Conservation (phyloP, 371 early-diverging fungal genomes). For the Massospora cicadina region DNA sequence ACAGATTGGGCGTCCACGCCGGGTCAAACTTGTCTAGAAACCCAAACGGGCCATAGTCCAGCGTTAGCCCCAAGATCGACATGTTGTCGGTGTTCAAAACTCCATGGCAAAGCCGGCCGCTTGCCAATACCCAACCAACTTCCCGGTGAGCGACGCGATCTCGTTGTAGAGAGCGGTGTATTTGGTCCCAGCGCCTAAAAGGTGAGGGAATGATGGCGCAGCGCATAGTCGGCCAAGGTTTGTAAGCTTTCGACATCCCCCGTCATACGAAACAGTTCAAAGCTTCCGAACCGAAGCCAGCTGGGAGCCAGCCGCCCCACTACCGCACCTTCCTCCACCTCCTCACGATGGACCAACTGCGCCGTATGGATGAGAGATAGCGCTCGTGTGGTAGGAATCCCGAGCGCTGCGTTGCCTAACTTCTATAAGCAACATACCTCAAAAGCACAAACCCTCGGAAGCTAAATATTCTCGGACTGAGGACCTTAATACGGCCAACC, state of each 20-base stretch:
- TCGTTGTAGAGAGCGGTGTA: slow-evolving; percentile 30
- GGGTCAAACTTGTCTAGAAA: slow-evolving; percentile 76
- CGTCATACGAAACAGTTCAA: slow-evolving; percentile 60
- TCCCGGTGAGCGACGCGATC: slow-evolving; percentile 49
- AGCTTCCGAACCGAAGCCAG: slow-evolving; percentile 80
- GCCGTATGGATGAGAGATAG: slow-evolving; percentile 42
- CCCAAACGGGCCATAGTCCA: slow-evolving; percentile 80
- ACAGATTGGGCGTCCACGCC: slow-evolving; percentile 50
- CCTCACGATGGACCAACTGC: slow-evolving; percentile 47
- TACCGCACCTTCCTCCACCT: slow-evolving; percentile 53
- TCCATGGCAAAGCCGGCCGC: slow-evolving; percentile 65
- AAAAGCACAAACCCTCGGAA: slow-evolving; percentile 46
- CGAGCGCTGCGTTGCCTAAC: slow-evolving; percentile 34
- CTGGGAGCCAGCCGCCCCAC: slow-evolving; percentile 57
- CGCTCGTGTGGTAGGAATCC: slow-evolving; percentile 63
- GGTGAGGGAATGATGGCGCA: slow-evolving; percentile 18
- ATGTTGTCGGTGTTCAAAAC: slow-evolving; percentile 86
- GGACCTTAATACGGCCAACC: slow-evolving; percentile 62
- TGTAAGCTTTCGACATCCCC: slow-evolving; percentile 33
- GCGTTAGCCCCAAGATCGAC: slow-evolving; percentile 63
- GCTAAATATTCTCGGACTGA: slow-evolving; percentile 71
- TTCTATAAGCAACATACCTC: too few species aligned
- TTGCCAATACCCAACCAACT: slow-evolving; percentile 75
- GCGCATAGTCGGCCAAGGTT: slow-evolving; percentile 52
- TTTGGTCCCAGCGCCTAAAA: slow-evolving; percentile 14